Conservation (phyloP, 768 basidiomycete species). For the Symmetrospora coprosmae region DNA sequence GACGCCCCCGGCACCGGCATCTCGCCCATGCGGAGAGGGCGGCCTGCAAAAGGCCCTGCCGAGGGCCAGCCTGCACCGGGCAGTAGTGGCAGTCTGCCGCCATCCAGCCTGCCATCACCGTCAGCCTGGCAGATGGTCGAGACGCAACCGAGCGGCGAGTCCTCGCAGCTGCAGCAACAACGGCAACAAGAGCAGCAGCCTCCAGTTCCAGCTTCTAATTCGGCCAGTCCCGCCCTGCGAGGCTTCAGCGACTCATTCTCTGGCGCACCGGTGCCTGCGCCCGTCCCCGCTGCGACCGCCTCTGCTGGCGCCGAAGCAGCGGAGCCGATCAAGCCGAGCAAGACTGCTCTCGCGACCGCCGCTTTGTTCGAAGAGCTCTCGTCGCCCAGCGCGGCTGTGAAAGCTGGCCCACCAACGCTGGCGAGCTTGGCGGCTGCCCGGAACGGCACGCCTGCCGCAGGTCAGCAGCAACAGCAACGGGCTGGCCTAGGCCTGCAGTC, state of each 20-base stretch:
- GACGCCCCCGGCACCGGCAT: slow-evolving; percentile 18
- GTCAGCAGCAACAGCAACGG: background rate
- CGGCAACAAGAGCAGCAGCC: background rate
- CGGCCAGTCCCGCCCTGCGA: background rate
- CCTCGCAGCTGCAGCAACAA: background rate
- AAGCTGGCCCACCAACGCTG: slow-evolving; percentile 4
- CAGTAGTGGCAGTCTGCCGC: no score
- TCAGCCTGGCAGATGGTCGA: background rate
- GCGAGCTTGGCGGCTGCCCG: slow-evolving; percentile 4
- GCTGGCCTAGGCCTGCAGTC: background rate
- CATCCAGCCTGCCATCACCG: background rate
- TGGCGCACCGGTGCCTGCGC: no score
- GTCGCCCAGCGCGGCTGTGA: background rate
- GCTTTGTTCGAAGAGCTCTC: slow-evolving; percentile 11
- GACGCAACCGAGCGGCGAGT: background rate
- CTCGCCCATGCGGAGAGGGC: slow-evolving; percentile 31
- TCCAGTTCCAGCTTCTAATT: background rate
- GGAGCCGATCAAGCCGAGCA: background rate
- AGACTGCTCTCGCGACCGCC: background rate
- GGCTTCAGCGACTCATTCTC: no score
- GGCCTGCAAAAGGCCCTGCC: slow-evolving; percentile 28
- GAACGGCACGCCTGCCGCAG: no score
- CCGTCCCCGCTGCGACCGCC: no score
- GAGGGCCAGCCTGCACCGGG: no score
- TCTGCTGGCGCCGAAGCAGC: no score